A percentile compares a stretch with the other conserved stretches of the same genome.
Evolutionary conservation across 257 asterid genomes (phyloP).

Genomic region (Lycium barbarum): DNA sequence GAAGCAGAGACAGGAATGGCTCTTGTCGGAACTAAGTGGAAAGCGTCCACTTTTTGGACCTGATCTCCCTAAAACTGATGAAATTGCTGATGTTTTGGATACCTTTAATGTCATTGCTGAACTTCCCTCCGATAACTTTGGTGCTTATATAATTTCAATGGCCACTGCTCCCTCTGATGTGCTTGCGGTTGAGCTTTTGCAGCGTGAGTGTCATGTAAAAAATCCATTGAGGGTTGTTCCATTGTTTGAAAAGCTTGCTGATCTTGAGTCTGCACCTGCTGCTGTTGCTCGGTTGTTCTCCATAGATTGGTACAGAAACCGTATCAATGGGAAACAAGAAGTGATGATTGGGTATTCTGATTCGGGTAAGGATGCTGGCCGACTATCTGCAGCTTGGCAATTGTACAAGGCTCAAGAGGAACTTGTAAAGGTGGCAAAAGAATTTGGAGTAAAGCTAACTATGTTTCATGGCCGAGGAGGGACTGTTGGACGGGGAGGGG

Average conservation of each 20-base stretch:
- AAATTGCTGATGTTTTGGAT: conserved; percentile 80
- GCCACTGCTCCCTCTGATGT: conserved; percentile 96
- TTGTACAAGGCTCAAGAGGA: conserved; percentile 93
- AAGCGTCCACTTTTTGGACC: conserved; percentile 93
- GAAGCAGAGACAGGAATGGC: conserved; percentile 90
- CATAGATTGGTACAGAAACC: conserved; percentile 78
- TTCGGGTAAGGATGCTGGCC: conserved; percentile 96
- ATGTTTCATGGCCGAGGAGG: conserved; percentile 98
- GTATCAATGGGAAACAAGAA: conserved; percentile 89
- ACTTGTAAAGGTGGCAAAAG: conserved; percentile 81
- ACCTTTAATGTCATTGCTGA: conserved; percentile 83
- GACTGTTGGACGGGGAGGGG: conserved; percentile 95
- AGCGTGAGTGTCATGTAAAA: conserved; percentile 78
- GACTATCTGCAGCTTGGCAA: conserved; percentile 98
- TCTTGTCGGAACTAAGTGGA: conserved; percentile 79
- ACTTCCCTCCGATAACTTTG: conserved; percentile 78
- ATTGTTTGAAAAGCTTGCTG: conserved; percentile 90
- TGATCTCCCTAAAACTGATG: conserved; percentile 90
- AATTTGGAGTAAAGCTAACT: conserved; percentile 82
- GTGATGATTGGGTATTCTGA: conserved; percentile 99
- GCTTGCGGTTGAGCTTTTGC: conserved; percentile 93
- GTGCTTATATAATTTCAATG: conserved; percentile 95
- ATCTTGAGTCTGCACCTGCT: conserved; percentile 88
- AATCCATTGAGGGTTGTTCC: conserved; percentile 87
- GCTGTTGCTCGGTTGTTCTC: conserved; percentile 87